Conservation (phyloP, 305 asterid genomes). For the Fraxinus greggii region DNA sequence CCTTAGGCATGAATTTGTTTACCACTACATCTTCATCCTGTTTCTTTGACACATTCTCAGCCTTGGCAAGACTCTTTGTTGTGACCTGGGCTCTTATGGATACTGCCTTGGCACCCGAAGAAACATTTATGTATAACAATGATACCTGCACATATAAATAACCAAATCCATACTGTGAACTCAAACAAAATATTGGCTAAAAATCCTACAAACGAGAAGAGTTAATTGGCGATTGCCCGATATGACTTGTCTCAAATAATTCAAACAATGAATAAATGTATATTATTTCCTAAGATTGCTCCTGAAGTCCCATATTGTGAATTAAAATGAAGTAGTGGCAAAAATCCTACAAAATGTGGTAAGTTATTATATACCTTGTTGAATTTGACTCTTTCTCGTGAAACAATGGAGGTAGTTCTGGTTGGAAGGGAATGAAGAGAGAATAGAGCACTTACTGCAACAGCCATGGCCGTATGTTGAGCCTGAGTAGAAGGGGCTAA, state of each 20-base stretch:
- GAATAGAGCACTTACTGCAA: conserved; percentile 27
- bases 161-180: background rate
- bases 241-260: too few relatives aligned
- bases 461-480: conserved; percentile 13
- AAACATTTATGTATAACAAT: conserved; percentile 50
- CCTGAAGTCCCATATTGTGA: background rate
- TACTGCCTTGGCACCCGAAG: conserved; percentile 39
- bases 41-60: conserved; percentile 69
- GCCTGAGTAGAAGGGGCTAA: background rate
- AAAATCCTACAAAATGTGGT: background rate
- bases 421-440: conserved; percentile 22
- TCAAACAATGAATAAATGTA: too few relatives aligned
- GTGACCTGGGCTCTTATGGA: conserved; percentile 76
- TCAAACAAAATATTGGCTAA: too few relatives aligned
- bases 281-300: too few relatives aligned
- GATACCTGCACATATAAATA: conserved; percentile 48
- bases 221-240: too few relatives aligned
- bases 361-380: conserved; percentile 18
- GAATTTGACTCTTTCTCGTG: conserved; percentile 21
- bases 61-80: conserved; percentile 80
- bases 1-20: conserved; percentile 77
- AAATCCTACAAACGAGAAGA: too few relatives aligned
- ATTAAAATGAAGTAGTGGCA: too few relatives aligned
- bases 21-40: conserved; percentile 74
- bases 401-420: conserved; percentile 5